phyloP scores from a whole-genome alignment of 257 asterid species.

The Thymus quinquecostatus region DNA sequence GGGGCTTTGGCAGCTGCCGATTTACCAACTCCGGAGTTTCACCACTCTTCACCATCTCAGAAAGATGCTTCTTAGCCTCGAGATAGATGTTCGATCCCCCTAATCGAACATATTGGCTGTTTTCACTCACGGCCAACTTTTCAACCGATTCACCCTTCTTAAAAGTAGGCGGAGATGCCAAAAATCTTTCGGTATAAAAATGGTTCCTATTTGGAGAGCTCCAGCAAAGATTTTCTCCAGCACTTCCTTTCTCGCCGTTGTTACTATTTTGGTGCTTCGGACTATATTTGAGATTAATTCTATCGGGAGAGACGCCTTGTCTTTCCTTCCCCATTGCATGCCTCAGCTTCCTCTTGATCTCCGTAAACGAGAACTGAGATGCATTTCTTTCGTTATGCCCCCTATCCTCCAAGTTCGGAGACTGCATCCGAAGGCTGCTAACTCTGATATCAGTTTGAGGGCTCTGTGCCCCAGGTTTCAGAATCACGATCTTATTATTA shows the following conservation, averaged over 20 bases:
- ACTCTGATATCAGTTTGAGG: conserved; percentile 36
- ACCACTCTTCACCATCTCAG: conserved; percentile 67
- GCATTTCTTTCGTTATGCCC: conserved; percentile 47
- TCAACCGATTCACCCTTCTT: conserved; percentile 52
- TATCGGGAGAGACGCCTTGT: conserved; percentile 45
- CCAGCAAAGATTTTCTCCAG: conserved; percentile 72
- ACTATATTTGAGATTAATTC: conserved; percentile 25
- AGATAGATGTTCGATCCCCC: conserved; percentile 66
- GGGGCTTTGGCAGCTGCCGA: conserved; percentile 57
- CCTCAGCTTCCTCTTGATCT: conserved; percentile 80
- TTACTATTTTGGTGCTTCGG: conserved; percentile 47
- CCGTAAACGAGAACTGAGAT: conserved; percentile 78
- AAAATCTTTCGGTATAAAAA: conserved; percentile 73
- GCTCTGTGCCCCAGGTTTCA: conserved; percentile 67
- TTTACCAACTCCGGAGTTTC: conserved; percentile 44
- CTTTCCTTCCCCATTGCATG: conserved; percentile 87
- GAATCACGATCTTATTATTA: conserved; percentile 62
- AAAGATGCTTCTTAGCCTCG: conserved; percentile 91
- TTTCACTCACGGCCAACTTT: conserved; percentile 38
- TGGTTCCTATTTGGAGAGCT: conserved; percentile 93
- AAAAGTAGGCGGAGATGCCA: conserved; percentile 49
- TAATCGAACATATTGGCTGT: conserved; percentile 37
- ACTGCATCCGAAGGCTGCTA: conserved; percentile 39
- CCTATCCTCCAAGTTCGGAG: conserved; percentile 35
- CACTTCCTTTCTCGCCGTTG: conserved; percentile 47